Base-by-base conservation (phyloP, 2,329 filamentous ascomycete genomes). In the Sporothrix pallida region DNA sequence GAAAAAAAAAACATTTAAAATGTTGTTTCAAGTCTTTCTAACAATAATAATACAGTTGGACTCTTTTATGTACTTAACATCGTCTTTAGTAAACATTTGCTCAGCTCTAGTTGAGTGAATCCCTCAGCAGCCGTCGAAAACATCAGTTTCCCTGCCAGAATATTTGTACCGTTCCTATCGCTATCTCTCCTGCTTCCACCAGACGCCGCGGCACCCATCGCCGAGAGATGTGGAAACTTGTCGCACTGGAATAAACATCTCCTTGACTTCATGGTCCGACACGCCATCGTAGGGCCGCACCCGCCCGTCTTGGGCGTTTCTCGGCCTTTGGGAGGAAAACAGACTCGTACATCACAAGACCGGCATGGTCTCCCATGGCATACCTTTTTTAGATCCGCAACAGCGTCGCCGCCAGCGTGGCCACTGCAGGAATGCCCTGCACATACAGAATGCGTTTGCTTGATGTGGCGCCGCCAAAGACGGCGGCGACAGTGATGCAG, bases 401-500 rank as follows among this genome's bases (percentile, higher is more conserved):
- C 1, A 80, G 76, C 26, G 83, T 78, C 2, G 79, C 76, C 2
- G 76, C 78, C 37, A 81, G 77, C 4, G 80, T 80, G 8, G 82
- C 31, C 72, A 68, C 77, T 62, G 73, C 83, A 5, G 83, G 83
- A 5, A 83, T 70, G 37, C 80, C 81, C 78, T 87, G 86, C 1
- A 87, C 78, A 54, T 79, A 81, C 46, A 86, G 75, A 74, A 87
- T 87, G 75, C 80, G 82, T 70, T 73, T 80, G 75, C 78, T 81
- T 2, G 81, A 81, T 0, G 85, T 86, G 2, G 78, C 76, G 0
- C 81, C 84, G n/a, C 86, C 86, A 76, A 83, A 85, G 0, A 82
- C 72, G 0, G 85, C 86, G 0, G 85, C 86, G 48, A 84, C 81
- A 46, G 79, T 76, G 42, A 87, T 82, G 72, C 83, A 85, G 0